Conservation (phyloP, 345 rosid species). For the Toxicodendron radicans region DNA sequence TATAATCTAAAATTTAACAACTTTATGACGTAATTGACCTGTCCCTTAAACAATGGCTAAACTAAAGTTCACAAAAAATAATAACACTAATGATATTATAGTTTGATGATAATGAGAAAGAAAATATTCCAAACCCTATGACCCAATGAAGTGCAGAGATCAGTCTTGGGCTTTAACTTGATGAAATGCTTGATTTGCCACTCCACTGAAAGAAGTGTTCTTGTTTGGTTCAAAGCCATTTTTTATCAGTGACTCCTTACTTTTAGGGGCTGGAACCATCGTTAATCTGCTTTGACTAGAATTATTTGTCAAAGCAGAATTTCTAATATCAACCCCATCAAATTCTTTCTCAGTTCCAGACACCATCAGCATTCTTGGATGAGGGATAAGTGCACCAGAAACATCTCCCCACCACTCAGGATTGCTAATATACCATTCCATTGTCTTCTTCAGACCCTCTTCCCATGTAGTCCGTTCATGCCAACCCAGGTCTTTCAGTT, state of each 20-base stretch:
- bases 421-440: constrained; percentile 52
- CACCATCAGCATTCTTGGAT: constrained; percentile 68
- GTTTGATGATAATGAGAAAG: not conserved
- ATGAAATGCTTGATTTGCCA: constrained; percentile 9
- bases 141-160: constrained; percentile 3
- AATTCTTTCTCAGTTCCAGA: constrained; percentile 51
- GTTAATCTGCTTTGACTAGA: constrained; percentile 33
- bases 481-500: constrained; percentile 53
- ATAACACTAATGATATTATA: not conserved
- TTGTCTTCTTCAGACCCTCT: constrained; percentile 53
- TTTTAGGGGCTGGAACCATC: constrained; percentile 40
- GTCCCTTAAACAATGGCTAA: not conserved
- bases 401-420: constrained; percentile 68
- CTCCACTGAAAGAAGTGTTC: constrained; percentile 22
- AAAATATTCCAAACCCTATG: not conserved
- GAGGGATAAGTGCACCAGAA: constrained; percentile 53
- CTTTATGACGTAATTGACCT: not conserved
- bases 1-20: not conserved
- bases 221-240: constrained; percentile 60
- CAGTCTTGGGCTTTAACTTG: not conserved
- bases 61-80: not conserved
- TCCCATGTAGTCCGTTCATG: constrained; percentile 45
- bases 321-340: constrained; percentile 38
- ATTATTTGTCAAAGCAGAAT: constrained; percentile 24
- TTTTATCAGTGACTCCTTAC: constrained; percentile 47